phyloP scores from a whole-genome alignment of 2,329 filamentous ascomycete genomes.

The Curvularia eragrostidis region DNA sequence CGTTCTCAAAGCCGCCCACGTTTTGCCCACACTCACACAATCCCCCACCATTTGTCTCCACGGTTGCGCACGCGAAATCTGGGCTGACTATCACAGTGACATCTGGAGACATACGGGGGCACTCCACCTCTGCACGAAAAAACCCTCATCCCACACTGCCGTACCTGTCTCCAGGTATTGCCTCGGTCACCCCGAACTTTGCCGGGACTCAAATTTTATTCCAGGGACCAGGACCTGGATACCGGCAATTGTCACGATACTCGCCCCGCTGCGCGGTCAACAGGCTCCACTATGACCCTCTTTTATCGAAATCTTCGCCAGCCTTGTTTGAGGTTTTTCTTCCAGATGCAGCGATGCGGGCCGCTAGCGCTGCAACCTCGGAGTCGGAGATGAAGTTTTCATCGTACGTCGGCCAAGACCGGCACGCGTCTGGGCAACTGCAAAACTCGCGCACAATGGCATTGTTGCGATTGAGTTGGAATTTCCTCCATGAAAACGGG shows the following conservation, averaged over 20 bases:
- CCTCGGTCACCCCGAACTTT: constrained; percentile 20
- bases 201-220: constrained; percentile 20
- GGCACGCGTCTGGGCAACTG: constrained; percentile 15
- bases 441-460: background rate
- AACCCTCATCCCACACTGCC: constrained; percentile 11
- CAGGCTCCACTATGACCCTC: constrained; percentile 30
- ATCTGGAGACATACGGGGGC: constrained; percentile 10
- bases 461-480: background rate
- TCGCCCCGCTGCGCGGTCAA: constrained; percentile 13
- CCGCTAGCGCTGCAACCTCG: constrained; percentile 35
- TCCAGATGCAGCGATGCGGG: constrained; percentile 20
- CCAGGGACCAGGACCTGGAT: constrained; percentile 6
- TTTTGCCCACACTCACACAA: background rate
- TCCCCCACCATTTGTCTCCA: constrained; percentile 1
- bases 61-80: constrained; percentile 6
- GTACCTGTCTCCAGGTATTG: constrained; percentile 5
- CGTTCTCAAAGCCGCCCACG: background rate
- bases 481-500: background rate
- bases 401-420: constrained; percentile 30
- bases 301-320: constrained; percentile 28
- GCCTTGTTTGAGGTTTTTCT: constrained; percentile 23
- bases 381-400: constrained; percentile 23
- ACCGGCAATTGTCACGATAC: constrained; percentile 13
- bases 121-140: constrained; percentile 10
- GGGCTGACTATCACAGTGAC: constrained; percentile 12